Conservation (phyloP, 176 grass and related monocot species). For the Guadua angustifolia region DNA sequence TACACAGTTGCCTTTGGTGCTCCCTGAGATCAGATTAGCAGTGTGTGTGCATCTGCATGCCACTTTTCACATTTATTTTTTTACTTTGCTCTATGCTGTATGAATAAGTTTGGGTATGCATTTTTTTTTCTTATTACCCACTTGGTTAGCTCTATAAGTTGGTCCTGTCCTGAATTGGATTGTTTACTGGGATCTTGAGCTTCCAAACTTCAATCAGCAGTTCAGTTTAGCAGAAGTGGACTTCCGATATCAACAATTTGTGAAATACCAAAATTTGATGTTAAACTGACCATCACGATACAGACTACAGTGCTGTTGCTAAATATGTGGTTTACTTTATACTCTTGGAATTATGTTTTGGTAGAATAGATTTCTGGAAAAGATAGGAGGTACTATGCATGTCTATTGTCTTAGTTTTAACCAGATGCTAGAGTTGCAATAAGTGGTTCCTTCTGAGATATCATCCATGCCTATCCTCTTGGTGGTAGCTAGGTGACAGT, state of each 20-base stretch:
- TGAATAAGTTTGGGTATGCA: constrained; percentile 10
- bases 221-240: constrained; percentile 4
- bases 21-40: constrained; percentile 21
- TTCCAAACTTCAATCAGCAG: constrained; percentile 29
- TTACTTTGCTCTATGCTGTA: background rate
- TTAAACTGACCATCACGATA: background rate
- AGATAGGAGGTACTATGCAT: background rate
- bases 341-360: background rate
- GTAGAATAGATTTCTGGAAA: background rate
- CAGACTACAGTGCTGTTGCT: background rate
- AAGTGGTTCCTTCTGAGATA: background rate
- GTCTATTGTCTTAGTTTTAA: background rate
- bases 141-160: constrained; percentile 26
- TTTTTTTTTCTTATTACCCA: constrained; percentile 7
- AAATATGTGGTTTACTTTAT: background rate
- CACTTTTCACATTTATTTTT: constrained; percentile 13
- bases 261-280: constrained; percentile 18
- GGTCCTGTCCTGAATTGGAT: constrained; percentile 8
- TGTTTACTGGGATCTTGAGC: constrained; percentile 11
- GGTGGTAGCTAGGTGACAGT: background rate
- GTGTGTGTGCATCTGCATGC: background rate
- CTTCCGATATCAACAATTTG: background rate
- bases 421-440: background rate
- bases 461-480: background rate
- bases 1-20: background rate